Percentiles rank a stretch among this genome's conserved stretches.
phyloP scores from a whole-genome alignment of 2,329 filamentous ascomycete species.

The Sordariomycetes sp. region DNA sequence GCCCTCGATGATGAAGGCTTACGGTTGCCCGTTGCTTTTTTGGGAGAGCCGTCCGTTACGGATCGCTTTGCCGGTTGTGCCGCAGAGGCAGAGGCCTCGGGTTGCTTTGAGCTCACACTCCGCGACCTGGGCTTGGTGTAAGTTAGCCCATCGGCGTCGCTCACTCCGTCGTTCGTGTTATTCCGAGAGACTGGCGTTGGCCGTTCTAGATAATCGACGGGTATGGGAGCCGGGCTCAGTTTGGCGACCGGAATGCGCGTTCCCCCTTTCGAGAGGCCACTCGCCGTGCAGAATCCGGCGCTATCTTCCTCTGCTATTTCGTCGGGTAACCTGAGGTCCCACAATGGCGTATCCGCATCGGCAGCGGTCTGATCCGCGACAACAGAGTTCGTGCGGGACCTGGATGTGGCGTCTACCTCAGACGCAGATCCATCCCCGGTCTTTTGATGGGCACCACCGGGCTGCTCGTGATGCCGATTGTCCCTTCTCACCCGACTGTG shows the following conservation, averaged over 20 bases:
- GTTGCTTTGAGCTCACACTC: constrained; percentile 54
- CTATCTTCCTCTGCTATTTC: constrained; percentile 58
- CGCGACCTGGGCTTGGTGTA: constrained; percentile 55
- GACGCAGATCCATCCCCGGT: not conserved
- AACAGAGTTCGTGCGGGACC: constrained; percentile 11
- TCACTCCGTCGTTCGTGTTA: constrained; percentile 24
- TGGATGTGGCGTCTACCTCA: constrained; percentile 6
- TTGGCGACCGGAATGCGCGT: constrained; percentile 86
- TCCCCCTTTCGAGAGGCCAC: constrained; percentile 44
- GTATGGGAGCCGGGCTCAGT: constrained; percentile 65
- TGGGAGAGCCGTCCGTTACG: constrained; percentile 41
- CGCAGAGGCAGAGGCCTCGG: constrained; percentile 22
- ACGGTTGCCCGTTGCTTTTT: constrained; percentile 28
- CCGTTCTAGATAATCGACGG: constrained; percentile 61
- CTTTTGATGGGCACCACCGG: not conserved
- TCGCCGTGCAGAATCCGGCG: constrained; percentile 38
- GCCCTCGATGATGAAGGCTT: constrained; percentile 4
- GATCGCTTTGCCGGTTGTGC: constrained; percentile 24
- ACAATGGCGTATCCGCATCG: constrained; percentile 36
- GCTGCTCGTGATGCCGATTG: constrained; percentile 7
- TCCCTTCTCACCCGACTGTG: constrained; percentile 30
- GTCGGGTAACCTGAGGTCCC: constrained; percentile 68
- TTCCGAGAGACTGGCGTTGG: constrained; percentile 54
- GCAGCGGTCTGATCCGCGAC: constrained; percentile 23
- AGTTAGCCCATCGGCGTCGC: constrained; percentile 48